Base-by-base conservation (phyloP, 768 basidiomycete species). In the Suillus brevipes region DNA sequence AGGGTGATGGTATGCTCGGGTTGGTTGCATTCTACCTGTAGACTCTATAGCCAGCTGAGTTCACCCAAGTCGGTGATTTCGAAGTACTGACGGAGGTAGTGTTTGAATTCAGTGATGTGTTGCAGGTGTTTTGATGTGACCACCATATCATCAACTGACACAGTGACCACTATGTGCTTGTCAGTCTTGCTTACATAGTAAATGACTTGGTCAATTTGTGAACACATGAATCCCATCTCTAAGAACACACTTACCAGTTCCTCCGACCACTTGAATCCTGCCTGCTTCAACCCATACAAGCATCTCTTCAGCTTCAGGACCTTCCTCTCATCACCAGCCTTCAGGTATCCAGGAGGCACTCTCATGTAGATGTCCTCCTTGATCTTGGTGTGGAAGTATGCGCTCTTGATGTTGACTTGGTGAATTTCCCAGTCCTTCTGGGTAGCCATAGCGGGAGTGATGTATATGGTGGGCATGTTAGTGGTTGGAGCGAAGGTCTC, bases 231-330 rank as follows among this genome's bases (percentile, higher is more conserved):
- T 13, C 64, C 57, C 7, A 65, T 25, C 20, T 65, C 34, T 14
- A 20, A 4, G 42, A 64, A 49, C 2, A 52, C 36, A 18, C n/a
- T 37, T 14, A 40, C 56, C 20, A 64, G 43, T 34, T 57, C 57
- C 60, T 73, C 16, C 45, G 75, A 75, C 79, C 79, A 82, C 45
- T 73, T 57, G 14, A 68, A 59, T 12, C 71, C 75, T 3, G 74
- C 70, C 62, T 81, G 79, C 23, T 77, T 77, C 6, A 83, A 72
- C 0, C 83, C 78, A 63, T 84, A 84, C 10, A 84, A 64, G 72
- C 69, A 23, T 69, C 67, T 0, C 64, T 50, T 1, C 79, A 69
- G 10, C 62, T 60, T 64, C 72, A 72, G 23, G 72, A 70, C 66
- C 63, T 75, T 70, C 18, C 73, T 63, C 28, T 76, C 74, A 2